Evolutionary conservation across 176 grass and related monocot genomes (phyloP), one percentile per base, ranked within the genome.

Genomic region (Rhynchospora tenuis): DNA sequence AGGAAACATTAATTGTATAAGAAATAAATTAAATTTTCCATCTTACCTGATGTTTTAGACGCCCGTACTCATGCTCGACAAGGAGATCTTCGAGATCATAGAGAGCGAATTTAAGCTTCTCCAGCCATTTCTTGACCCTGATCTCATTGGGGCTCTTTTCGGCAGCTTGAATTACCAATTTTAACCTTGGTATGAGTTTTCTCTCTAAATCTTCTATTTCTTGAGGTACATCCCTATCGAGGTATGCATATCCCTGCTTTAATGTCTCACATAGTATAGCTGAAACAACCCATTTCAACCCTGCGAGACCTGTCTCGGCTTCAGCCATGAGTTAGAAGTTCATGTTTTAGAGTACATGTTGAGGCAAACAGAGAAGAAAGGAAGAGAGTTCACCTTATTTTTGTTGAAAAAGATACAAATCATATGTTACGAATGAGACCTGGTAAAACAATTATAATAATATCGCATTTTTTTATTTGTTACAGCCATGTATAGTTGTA

Each of bases 31-130:
- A 54, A 13, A 54, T 28, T 13, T 75, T 75, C 17, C 11, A 75
- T 17, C 46, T 44, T 51, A 82, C 79, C 79, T 66, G 59, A 46
- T 57, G 60, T 64, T 27, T 64, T 8, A 82, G 5, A 16, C 0
- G 24, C 20, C 31, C 33, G 6, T 82, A 82, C 20, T 29, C 60
- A 24, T 82, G 79, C 60, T 82, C 79, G 42, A 66, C 60, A 64
- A 82, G 79, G 13, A 64, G 79, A 82, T 82, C 79, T 29, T 82
- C 79, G 13, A 64, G 24, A 50, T 82, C 59, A 29, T 8, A 82
- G 19, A 82, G 60, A 82, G 79, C 20, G 1, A 44, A 66, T 66
- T 82, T 82, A 5, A 82, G 54, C 79, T 64, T 82, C 20, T 82
- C 45, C 6, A 82, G 79, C 58, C 79, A 82, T n/a, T 82, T 48